phyloP scores from a whole-genome alignment of 495 filamentous ascomycete genomes.

The Penicillium verhagenii region DNA sequence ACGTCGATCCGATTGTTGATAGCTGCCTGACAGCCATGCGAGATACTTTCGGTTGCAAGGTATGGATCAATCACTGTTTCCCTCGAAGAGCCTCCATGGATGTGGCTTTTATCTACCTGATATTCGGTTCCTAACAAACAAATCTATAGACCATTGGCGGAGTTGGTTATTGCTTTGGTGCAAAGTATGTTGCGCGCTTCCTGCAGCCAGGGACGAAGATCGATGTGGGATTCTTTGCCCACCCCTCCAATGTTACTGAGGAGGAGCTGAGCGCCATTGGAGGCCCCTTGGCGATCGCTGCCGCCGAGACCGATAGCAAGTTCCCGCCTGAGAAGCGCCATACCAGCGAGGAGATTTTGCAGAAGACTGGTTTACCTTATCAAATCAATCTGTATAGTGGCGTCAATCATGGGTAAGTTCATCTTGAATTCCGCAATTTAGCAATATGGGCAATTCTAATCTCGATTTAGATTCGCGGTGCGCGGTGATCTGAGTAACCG shows the following conservation, averaged over 20 bases:
- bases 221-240: conserved; percentile 1
- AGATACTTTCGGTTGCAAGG: not conserved
- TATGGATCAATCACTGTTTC: not conserved
- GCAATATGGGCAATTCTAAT: not conserved
- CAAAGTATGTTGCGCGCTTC: conserved; percentile 1
- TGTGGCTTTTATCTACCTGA: too few species aligned
- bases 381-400: conserved; percentile 6
- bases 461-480: not conserved
- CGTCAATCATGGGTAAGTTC: conserved; percentile 3
- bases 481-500: not conserved
- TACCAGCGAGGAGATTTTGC: not conserved
- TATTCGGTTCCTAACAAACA: not conserved
- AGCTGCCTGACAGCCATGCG: not conserved
- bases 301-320: not conserved
- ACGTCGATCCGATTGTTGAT: conserved; percentile 2
- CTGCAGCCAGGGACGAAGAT: not conserved
- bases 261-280: not conserved
- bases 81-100: too few species aligned
- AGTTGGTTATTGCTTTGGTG: conserved; percentile 6
- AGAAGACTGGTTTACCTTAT: not conserved
- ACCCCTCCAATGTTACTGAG: not conserved
- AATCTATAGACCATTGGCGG: not conserved
- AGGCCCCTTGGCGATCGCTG: conserved; percentile 2
- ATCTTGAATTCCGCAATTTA: not conserved
- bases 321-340: conserved; percentile 4